Evolutionary conservation across 2,329 filamentous ascomycete species (phyloP).

Genomic region (Fusarium sp.): DNA sequence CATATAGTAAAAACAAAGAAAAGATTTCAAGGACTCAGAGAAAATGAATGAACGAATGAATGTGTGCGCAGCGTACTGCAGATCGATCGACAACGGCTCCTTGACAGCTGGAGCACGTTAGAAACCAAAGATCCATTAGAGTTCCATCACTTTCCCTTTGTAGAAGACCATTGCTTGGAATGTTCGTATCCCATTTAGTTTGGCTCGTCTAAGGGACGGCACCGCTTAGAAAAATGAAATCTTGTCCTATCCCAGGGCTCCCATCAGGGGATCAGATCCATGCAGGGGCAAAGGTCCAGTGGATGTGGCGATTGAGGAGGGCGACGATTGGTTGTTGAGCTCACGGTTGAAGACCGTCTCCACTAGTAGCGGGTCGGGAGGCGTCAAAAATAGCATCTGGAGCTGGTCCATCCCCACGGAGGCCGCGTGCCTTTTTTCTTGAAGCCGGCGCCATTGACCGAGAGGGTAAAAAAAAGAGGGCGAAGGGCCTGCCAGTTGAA

Average conservation of each 20-base stretch:
- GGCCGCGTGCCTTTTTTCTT: slow-evolving; percentile 28
- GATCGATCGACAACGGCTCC: slow-evolving; percentile 26
- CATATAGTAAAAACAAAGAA: background rate
- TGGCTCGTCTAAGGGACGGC: background rate
- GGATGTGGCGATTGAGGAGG: slow-evolving; percentile 26
- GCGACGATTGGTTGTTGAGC: slow-evolving; percentile 24
- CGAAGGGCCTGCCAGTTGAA: background rate
- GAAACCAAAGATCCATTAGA: slow-evolving; percentile 7
- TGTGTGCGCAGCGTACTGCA: background rate
- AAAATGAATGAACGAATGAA: background rate
- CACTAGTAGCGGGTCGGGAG: slow-evolving; percentile 33
- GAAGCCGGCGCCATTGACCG: slow-evolving; percentile 6
- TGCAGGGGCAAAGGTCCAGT: slow-evolving; percentile 33
- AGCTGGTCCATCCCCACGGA: slow-evolving; percentile 28
- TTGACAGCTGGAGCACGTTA: slow-evolving; percentile 1
- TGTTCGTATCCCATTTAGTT: slow-evolving; percentile 32
- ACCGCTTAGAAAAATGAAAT: slow-evolving; percentile 6
- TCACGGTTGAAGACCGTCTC: slow-evolving; percentile 24
- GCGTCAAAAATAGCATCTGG: slow-evolving; percentile 46
- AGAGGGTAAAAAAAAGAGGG: background rate
- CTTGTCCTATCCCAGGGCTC: background rate
- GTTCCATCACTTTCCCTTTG: slow-evolving; percentile 36
- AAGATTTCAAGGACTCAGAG: background rate
- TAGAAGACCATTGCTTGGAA: slow-evolving; percentile 17
- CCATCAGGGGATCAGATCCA: slow-evolving; percentile 15